Evolutionary conservation across 75 land plant genomes (phyloP), one percentile per base, ranked within the genome.

Genomic region (Larix kaempferi): DNA sequence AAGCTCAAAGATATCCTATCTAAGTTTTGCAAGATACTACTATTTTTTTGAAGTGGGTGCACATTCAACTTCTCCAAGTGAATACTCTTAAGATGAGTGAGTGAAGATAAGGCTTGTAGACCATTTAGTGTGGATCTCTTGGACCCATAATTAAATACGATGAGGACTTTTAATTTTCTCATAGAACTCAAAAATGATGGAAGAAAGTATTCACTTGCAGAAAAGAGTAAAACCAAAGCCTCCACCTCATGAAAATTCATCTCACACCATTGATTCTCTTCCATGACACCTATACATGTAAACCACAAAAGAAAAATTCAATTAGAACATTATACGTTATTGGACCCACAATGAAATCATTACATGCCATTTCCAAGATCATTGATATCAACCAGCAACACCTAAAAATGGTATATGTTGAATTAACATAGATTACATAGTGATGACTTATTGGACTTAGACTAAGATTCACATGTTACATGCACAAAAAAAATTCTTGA

Each of bases 41-140:
- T 72, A 2, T 81, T 25, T 60, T 41, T 55, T 5, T 52, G 63
- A 6, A 80, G 27, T 26, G 67, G 76, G 5, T 89, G 78, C 6
- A 84, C 39, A 1, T 54, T 74, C 2, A 90, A 63, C 52, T 77
- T 86, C 66, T 90, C 92, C 22, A 90, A 77, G 84, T 88, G 86
- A 17, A 88, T 81, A 84, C 84, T 84, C 19, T 81, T 77, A 73
- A 90, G 57, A 55, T 78, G 82, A 21, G 78, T 17, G 21, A 57
- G 59, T 21, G 59, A 57, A 21, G 59, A 57, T 15, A 57, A 4
- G 59, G 15, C 3, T 15, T 14, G 21, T 21, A 57, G 16, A 21
- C 59, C 59, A 16, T 57, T 57, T 21, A 57, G 0, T 57, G 16
- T 57, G 17, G 59, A 0, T 12, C 59, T 57, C 21, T 57, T 57